Evolutionary conservation across 2,329 filamentous ascomycete genomes (phyloP).

Genomic region (Xenosphaeropsis pyriputrescens): DNA sequence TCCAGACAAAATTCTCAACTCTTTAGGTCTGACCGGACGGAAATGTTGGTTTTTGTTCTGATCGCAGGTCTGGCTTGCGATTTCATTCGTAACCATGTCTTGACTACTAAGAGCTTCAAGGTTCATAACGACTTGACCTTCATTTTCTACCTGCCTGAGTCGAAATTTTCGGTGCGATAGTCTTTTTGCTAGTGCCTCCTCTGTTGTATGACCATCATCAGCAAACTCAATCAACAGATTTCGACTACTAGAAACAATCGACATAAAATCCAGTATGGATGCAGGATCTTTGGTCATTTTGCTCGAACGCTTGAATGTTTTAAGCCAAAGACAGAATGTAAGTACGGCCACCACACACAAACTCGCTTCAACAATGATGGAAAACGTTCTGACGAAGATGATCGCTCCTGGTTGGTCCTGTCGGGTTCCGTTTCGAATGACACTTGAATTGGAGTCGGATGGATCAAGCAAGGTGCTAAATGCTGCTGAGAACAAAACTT

Average conservation of each 20-base stretch:
- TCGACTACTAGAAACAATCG: slow-evolving; percentile 5
- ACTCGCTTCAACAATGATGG: slow-evolving; percentile 11
- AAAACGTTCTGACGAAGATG: slow-evolving; percentile 10
- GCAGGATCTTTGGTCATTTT: slow-evolving; percentile 14
- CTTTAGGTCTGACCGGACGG: not conserved
- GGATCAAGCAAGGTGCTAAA: slow-evolving; percentile 6
- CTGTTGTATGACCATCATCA: slow-evolving; percentile 2
- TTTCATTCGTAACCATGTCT: too few species aligned
- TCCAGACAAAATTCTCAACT: not conserved
- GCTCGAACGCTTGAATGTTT: slow-evolving; percentile 4
- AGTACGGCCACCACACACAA: too few species aligned
- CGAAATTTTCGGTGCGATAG: not conserved
- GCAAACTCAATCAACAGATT: not conserved
- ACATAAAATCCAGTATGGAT: slow-evolving; percentile 13
- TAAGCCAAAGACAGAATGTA: too few species aligned
- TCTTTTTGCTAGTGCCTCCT: not conserved
- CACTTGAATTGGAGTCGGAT: not conserved
- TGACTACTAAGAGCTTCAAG: too few species aligned
- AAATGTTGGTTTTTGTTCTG: too few species aligned
- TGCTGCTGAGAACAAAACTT: slow-evolving; percentile 23
- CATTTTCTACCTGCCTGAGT: not conserved
- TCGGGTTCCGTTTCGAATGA: not conserved
- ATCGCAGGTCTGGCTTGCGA: too few species aligned
- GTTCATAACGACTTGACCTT: too few species aligned
- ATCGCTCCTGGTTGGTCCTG: slow-evolving; percentile 5